Conservation (phyloP, 2,329 filamentous ascomycete genomes). For the Raffaelea ambrosiae region DNA sequence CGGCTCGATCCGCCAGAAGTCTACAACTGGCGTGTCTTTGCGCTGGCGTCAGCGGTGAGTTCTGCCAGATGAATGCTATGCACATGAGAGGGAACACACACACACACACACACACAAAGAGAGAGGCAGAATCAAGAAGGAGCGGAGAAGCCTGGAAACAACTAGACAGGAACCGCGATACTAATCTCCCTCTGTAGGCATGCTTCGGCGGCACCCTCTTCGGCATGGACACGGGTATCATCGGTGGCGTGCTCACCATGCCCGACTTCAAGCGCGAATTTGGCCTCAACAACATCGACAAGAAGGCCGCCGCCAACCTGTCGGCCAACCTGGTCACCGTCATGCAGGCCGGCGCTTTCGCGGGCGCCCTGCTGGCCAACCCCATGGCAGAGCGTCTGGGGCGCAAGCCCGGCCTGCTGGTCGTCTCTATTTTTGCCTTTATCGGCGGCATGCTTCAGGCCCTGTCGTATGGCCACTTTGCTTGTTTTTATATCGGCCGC, state of each 20-base stretch:
- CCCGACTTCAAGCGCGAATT: conserved; percentile 34
- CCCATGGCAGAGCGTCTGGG: conserved; percentile 21
- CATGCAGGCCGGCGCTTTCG: conserved; percentile 17
- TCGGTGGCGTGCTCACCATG: conserved; percentile 19
- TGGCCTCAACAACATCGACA: conserved; percentile 29
- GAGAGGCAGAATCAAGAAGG: too few species aligned
- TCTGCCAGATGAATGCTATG: too few species aligned
- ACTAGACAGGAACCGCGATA: too few species aligned
- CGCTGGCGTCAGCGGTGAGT: conserved; percentile 45
- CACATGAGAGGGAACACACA: not conserved
- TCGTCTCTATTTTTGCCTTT: conserved; percentile 19
- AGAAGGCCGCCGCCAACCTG: conserved; percentile 13
- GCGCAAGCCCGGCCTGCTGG: conserved; percentile 21
- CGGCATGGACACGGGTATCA: conserved; percentile 19
- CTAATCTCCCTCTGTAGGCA: conserved; percentile 3
- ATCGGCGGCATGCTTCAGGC: conserved; percentile 23
- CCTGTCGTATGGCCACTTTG: conserved; percentile 19
- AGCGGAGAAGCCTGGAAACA: too few species aligned
- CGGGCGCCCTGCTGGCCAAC: conserved; percentile 15
- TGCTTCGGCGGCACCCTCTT: conserved; percentile 19
- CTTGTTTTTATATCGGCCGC: conserved; percentile 22
- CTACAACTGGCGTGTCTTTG: conserved; percentile 60
- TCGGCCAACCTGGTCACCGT: conserved; percentile 17
- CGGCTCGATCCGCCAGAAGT: conserved; percentile 57
- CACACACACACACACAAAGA: not conserved